These are phyloP conservation scores for Gentiana dahurica DNA, from an alignment of 257 asterid genomes.

Conservation along the genomic window DNA sequence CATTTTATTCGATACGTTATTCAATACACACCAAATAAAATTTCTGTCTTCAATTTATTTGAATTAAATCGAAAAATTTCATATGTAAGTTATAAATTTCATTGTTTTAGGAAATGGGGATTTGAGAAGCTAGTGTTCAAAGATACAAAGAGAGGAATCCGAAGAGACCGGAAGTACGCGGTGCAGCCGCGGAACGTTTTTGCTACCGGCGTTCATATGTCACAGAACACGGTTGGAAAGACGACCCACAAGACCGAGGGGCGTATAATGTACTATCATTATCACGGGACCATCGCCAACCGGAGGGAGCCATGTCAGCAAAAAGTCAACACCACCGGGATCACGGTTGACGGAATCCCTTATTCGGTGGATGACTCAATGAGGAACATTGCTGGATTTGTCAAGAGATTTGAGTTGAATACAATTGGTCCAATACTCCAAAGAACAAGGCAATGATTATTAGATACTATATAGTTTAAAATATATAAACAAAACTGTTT, in stretches of 20 bases:
- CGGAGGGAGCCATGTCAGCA: slow-evolving; percentile 59
- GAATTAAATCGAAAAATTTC: too few species aligned
- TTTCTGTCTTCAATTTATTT: too few species aligned
- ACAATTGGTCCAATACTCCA: slow-evolving; percentile 50
- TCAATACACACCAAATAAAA: too few species aligned
- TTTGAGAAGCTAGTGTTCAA: slow-evolving; percentile 75
- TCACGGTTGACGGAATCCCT: slow-evolving; percentile 37
- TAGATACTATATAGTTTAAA: not conserved
- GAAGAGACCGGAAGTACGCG: slow-evolving; percentile 67
- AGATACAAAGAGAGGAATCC: slow-evolving; percentile 45
- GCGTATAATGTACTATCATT: slow-evolving; percentile 58
- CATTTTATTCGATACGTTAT: not conserved
- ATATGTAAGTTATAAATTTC: too few species aligned
- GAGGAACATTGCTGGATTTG: slow-evolving; percentile 54
- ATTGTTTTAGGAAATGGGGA: slow-evolving; percentile 64
- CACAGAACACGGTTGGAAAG: slow-evolving; percentile 58
- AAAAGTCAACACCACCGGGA: slow-evolving; percentile 28
- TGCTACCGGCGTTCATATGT: slow-evolving; percentile 80
- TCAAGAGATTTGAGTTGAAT: slow-evolving; percentile 62
- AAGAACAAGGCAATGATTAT: slow-evolving; percentile 41
- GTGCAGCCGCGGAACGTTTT: slow-evolving; percentile 69
- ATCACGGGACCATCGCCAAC: slow-evolving; percentile 64
- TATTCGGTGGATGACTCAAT: slow-evolving; percentile 43
- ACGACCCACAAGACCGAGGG: slow-evolving; percentile 58
- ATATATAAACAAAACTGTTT: too few species aligned